Conservation (phyloP, 2,329 filamentous ascomycete species). For the Fusarium nygamai region DNA sequence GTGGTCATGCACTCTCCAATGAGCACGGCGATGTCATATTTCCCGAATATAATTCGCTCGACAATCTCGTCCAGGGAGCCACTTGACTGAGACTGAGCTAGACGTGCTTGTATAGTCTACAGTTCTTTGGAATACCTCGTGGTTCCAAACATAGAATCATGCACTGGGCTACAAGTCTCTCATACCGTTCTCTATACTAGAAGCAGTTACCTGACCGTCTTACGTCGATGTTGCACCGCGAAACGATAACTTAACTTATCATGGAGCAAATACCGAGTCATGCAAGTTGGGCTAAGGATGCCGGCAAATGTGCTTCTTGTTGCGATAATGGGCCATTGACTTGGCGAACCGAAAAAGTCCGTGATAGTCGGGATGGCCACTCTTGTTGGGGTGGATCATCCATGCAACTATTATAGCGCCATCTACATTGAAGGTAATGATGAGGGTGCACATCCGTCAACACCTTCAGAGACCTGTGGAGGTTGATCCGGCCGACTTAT, state of each 20-base stretch:
- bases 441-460: background rate
- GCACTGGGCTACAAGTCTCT: background rate
- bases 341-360: background rate
- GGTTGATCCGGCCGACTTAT: background rate
- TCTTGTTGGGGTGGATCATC: background rate
- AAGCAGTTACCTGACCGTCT: background rate
- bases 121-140: background rate
- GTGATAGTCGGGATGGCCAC: conserved; percentile 28
- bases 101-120: background rate
- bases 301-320: conserved; percentile 4
- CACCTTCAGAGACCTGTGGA: background rate
- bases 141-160: background rate
- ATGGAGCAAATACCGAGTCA: conserved; percentile 21
- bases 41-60: background rate
- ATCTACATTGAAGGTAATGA: background rate
- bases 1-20: background rate
- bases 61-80: background rate
- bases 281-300: conserved; percentile 16
- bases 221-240: background rate
- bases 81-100: background rate
- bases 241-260: conserved; percentile 32
- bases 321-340: background rate
- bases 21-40: background rate
- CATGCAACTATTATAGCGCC: background rate
- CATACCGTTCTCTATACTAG: background rate